Evolutionary conservation across 1,284 basidiomycete species (phyloP).

Genomic region (Athelia psychrophila): DNA sequence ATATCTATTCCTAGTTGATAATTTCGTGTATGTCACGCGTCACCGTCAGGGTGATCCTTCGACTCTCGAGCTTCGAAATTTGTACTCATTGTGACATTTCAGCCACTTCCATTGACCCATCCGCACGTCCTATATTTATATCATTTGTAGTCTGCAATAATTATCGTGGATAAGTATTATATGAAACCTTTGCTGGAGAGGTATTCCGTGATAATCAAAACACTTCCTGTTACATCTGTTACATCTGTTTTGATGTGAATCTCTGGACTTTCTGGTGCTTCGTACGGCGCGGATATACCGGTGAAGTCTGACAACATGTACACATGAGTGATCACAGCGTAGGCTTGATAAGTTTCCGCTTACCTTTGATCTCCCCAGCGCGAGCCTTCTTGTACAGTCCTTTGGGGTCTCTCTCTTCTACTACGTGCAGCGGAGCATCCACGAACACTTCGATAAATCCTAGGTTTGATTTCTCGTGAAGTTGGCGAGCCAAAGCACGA

Average conservation of each 20-base stretch:
- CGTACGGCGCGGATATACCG: conserved; percentile 96
- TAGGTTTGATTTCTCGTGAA: conserved; percentile 75
- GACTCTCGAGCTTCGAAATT: no score
- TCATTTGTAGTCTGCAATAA: no score
- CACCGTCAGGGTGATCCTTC: no score
- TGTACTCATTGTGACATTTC: no score
- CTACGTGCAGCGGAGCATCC: conserved; percentile 88
- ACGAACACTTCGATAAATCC: conserved; percentile 95
- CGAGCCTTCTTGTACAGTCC: conserved; percentile 97
- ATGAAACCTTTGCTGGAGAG: conserved; percentile 51
- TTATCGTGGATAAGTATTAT: background rate
- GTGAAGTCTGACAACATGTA: conserved; percentile 96
- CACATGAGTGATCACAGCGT: no score
- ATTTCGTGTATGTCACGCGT: no score
- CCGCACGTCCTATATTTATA: no score
- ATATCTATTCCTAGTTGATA: background rate
- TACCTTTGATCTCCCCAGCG: conserved; percentile 95
- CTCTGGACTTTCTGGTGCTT: conserved; percentile 84
- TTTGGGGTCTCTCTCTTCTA: conserved; percentile 95
- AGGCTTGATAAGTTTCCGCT: conserved; percentile 11
- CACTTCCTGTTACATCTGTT: conserved; percentile 76
- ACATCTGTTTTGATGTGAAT: conserved; percentile 92
- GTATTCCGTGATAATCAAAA: conserved; percentile 82
- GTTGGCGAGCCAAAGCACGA: conserved; percentile 78
- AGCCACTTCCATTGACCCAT: background rate